Conservation (phyloP, 2,329 filamentous ascomycete genomes). For the Colletotrichum melonis region DNA sequence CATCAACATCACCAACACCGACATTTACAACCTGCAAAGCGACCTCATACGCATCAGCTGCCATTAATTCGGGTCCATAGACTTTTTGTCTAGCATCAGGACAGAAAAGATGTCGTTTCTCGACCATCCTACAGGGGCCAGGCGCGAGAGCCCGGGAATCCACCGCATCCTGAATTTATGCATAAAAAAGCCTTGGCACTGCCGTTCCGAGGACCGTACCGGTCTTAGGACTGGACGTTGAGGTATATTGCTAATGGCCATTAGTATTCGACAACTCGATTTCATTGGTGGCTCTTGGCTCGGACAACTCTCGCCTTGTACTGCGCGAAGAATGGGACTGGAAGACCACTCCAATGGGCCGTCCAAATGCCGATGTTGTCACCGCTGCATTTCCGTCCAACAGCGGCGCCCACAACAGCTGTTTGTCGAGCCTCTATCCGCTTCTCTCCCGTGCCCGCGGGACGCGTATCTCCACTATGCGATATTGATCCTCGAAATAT, state of each 20-base stretch:
- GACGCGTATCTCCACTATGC: not conserved
- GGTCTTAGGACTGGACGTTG: not conserved
- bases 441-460: not conserved
- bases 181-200: constrained; percentile 19
- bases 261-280: not conserved
- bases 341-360: not conserved
- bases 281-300: not conserved
- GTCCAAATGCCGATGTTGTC: not conserved
- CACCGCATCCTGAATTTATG: constrained; percentile 7
- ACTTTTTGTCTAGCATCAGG: not conserved
- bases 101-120: not conserved
- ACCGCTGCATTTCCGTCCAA: not conserved
- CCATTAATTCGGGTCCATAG: too few relatives aligned
- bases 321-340: not conserved
- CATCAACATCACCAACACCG: not conserved
- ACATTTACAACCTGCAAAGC: not conserved
- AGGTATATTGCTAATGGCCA: not conserved
- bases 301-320: not conserved
- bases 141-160: not conserved
- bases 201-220: not conserved
- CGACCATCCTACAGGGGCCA: not conserved
- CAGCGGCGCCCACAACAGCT: not conserved
- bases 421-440: not conserved
- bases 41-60: not conserved
- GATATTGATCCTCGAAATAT: not conserved